Conservation (phyloP, 768 basidiomycete species). For the Tylopilus rubrobrunneus region DNA sequence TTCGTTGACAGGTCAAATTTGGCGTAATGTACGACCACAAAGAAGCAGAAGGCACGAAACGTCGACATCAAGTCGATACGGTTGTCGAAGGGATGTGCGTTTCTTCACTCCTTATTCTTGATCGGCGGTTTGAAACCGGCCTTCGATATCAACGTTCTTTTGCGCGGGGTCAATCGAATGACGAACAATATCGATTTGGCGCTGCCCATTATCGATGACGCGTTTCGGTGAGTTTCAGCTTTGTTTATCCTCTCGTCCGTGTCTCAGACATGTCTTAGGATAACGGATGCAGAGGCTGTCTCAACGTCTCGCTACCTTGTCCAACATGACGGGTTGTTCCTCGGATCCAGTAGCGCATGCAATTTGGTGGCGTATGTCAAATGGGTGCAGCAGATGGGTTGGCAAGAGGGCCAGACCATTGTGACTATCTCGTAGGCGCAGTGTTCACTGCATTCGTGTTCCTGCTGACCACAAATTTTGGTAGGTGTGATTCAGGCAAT, state of each 20-base stretch:
- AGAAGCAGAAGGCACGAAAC: constrained; percentile 90
- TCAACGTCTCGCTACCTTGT: constrained; percentile 95
- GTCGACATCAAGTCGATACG: constrained; percentile 93
- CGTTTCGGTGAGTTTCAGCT: constrained; percentile 59
- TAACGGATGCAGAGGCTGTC: constrained; percentile 91
- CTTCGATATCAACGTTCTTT: too few relatives aligned
- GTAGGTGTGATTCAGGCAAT: constrained; percentile 83
- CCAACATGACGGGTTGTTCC: constrained; percentile 84
- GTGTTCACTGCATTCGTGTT: neutral
- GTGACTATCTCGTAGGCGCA: constrained; percentile 79
- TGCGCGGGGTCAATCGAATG: constrained; percentile 78
- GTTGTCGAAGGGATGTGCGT: constrained; percentile 88
- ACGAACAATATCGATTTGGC: constrained; percentile 89
- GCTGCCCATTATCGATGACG: constrained; percentile 82
- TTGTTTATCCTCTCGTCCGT: neutral
- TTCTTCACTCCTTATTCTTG: neutral
- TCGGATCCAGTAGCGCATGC: constrained; percentile 95
- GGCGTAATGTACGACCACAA: constrained; percentile 94
- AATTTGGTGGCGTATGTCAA: constrained; percentile 92
- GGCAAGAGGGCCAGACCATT: constrained; percentile 64
- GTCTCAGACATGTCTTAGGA: constrained; percentile 39
- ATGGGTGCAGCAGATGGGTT: constrained; percentile 65
- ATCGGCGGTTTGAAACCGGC: neutral
- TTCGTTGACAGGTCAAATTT: constrained; percentile 59
- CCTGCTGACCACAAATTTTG: neutral